These are phyloP conservation scores for Tinospora cordifolia DNA, from an alignment of 164 flowering plant genomes.

Conservation along the genomic window DNA sequence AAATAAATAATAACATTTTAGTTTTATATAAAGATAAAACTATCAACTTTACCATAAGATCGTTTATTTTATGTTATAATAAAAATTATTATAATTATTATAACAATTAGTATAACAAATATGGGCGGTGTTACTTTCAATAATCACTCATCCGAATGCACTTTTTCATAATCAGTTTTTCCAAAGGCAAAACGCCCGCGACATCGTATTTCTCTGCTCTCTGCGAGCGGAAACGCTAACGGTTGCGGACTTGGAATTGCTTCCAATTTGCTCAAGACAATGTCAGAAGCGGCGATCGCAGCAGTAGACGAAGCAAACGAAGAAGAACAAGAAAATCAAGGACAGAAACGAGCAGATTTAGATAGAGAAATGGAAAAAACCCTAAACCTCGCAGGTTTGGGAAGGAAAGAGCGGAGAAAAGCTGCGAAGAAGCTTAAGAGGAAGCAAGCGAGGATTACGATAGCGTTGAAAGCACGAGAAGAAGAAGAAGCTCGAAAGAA, in stretches of 20 bases:
- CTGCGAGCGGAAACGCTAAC: background rate
- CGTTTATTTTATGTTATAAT: too few relatives aligned
- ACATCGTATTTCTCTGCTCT: background rate
- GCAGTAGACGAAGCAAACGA: background rate
- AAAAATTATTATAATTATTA: too few relatives aligned
- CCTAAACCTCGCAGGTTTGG: background rate
- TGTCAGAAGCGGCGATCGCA: background rate
- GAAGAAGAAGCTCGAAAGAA: slow-evolving; percentile 55
- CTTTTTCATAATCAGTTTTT: too few relatives aligned
- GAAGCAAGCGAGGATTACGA: slow-evolving; percentile 54
- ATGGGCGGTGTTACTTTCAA: too few relatives aligned
- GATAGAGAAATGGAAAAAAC: slow-evolving; percentile 7
- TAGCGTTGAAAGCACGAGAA: slow-evolving; percentile 45
- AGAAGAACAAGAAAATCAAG: background rate
- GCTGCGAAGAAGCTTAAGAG: slow-evolving; percentile 64
- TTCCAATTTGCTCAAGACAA: too few relatives aligned
- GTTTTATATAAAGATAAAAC: too few relatives aligned
- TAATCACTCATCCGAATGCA: too few relatives aligned
- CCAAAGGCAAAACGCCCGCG: background rate
- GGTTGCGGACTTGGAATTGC: too few relatives aligned
- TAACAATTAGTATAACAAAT: too few relatives aligned
- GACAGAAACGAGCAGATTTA: background rate
- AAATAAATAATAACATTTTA: too few relatives aligned
- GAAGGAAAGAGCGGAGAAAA: slow-evolving; percentile 66
- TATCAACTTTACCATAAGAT: too few relatives aligned